A percentile compares a stretch with the other conserved stretches of the same genome.
These are phyloP conservation scores for Fusarium papillatum DNA, from an alignment of 2,329 filamentous ascomycete genomes.

Conservation along the genomic window DNA sequence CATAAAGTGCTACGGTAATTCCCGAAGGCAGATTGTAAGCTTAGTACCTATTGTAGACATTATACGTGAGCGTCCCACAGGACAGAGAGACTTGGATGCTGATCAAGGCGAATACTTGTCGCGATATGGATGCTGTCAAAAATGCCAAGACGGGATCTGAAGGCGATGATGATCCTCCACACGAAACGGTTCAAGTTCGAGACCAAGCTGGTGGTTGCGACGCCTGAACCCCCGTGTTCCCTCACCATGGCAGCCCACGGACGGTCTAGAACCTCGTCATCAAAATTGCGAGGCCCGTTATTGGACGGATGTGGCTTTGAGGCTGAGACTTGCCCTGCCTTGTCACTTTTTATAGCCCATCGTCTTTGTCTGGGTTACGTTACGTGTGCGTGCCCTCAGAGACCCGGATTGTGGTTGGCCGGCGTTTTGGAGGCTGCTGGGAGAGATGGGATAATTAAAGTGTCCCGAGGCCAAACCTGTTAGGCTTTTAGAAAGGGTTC, in stretches of 20 bases:
- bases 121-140: not conserved
- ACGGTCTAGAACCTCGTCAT: not conserved
- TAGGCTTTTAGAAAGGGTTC: not conserved
- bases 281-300: not conserved
- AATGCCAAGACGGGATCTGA: not conserved
- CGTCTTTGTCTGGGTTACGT: not conserved
- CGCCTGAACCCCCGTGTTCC: not conserved
- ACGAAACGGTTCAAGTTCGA: not conserved
- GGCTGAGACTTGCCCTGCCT: not conserved
- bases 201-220: not conserved
- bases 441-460: not conserved
- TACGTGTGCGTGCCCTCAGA: not conserved
- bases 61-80: too few species aligned
- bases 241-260: not conserved
- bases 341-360: not conserved
- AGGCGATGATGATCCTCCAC: not conserved
- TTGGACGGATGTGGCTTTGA: not conserved
- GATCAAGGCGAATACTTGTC: not conserved
- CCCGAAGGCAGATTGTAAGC: not conserved
- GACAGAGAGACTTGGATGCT: too few species aligned
- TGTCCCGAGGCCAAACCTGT: not conserved
- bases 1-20: not conserved
- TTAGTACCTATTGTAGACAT: not conserved
- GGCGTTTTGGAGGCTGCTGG: not conserved
- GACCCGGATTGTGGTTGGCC: not conserved